Evolutionary conservation across 345 rosid genomes (phyloP).

Genomic region (Lepidium sativum): DNA sequence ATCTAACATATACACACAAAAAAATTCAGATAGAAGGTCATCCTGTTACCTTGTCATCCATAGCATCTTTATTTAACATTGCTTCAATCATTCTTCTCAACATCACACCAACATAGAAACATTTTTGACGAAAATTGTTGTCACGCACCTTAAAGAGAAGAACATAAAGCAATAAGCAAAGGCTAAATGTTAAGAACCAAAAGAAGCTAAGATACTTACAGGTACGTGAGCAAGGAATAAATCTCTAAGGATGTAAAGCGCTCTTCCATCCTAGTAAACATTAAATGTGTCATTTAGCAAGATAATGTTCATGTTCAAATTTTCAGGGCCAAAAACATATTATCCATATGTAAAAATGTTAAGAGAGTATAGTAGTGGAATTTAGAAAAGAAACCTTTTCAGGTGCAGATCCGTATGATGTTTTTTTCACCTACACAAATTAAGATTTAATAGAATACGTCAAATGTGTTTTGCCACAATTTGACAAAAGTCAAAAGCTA

Average conservation of each 20-base stretch:
- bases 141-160: constrained; percentile 38
- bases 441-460: background rate
- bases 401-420: constrained; percentile 29
- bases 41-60: constrained; percentile 88
- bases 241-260: constrained; percentile 52
- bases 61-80: constrained; percentile 81
- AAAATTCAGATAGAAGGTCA: background rate
- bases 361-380: background rate
- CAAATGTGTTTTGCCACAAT: background rate
- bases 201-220: constrained; percentile 37
- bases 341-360: constrained; percentile 3
- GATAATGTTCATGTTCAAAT: background rate
- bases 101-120: constrained; percentile 94
- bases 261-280: constrained; percentile 53
- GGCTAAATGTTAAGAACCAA: background rate
- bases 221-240: constrained; percentile 87
- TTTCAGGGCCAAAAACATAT: background rate
- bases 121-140: constrained; percentile 75
- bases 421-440: constrained; percentile 49
- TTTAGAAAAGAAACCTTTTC: constrained; percentile 38
- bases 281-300: background rate
- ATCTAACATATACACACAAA: background rate
- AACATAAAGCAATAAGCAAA: constrained; percentile 16
- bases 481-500: background rate
- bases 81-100: constrained; percentile 93